Conservation (phyloP, 179 eudicot species). For the Drosera spatulata region DNA sequence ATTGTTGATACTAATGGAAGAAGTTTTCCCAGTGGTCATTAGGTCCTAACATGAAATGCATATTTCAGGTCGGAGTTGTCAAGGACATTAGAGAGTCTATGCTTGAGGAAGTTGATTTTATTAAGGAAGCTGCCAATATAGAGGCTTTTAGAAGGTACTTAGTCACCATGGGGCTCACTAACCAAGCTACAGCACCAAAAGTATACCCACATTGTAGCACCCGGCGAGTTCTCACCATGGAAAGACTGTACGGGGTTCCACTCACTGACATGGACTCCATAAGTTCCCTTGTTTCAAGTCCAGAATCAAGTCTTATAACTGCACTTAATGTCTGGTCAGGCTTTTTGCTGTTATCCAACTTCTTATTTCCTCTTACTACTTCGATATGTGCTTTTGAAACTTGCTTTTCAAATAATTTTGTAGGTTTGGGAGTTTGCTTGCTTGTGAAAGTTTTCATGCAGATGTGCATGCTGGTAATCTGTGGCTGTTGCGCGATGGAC, state of each 20-base stretch:
- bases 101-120: constrained; percentile 99
- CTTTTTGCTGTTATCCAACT: background rate
- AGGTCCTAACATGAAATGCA: background rate
- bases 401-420: constrained; percentile 6
- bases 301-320: constrained; percentile 86
- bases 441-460: constrained; percentile 92
- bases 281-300: constrained; percentile 76
- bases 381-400: constrained; percentile 6
- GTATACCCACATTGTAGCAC: constrained; percentile 72
- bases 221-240: constrained; percentile 78
- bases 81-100: constrained; percentile 90
- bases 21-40: background rate
- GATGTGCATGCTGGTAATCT: constrained; percentile 99
- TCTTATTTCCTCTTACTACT: constrained; percentile 2
- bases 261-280: constrained; percentile 96
- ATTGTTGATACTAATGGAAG: background rate
- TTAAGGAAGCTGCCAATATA: constrained; percentile 80
- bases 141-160: constrained; percentile 84
- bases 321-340: constrained; percentile 96
- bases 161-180: constrained; percentile 68
- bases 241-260: constrained; percentile 97
- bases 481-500: constrained; percentile 92
- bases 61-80: constrained; percentile 73
- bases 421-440: constrained; percentile 99
- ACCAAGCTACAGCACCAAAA: constrained; percentile 93